A percentile compares a stretch with the other conserved stretches of the same genome.
These are phyloP conservation scores for Tothia fuscella DNA, from an alignment of 2,329 filamentous ascomycete species.

Conservation along the genomic window DNA sequence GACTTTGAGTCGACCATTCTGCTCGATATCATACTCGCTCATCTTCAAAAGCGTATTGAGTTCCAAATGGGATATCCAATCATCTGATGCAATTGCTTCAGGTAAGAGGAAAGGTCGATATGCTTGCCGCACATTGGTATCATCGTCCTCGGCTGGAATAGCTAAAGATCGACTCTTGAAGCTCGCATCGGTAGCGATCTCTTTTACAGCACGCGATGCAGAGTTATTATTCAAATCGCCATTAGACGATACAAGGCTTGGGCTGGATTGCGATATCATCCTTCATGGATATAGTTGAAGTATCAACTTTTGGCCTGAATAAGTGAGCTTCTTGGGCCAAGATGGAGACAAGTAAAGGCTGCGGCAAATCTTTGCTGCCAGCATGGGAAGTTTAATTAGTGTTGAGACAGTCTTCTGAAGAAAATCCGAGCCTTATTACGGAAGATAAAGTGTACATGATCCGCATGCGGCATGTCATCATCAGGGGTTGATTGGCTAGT, in stretches of 20 bases:
- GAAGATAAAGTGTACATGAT: too few species aligned
- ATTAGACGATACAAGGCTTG: constrained; percentile 4
- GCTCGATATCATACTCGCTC: constrained; percentile 35
- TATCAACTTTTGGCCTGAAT: too few species aligned
- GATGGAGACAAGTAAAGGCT: too few species aligned
- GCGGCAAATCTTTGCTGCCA: too few species aligned
- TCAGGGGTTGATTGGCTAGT: too few species aligned
- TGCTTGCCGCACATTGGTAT: constrained; percentile 30
- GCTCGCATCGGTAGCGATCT: constrained; percentile 12
- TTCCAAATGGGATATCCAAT: constrained; percentile 48
- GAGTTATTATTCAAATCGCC: constrained; percentile 18
- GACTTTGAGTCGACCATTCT: constrained; percentile 37
- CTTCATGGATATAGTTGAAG: too few species aligned
- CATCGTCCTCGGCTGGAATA: constrained; percentile 36
- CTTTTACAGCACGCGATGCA: constrained; percentile 13
- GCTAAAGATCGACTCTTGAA: constrained; percentile 26
- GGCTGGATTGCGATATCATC: too few species aligned
- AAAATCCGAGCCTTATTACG: too few species aligned
- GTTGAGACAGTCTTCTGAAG: too few species aligned
- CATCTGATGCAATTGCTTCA: constrained; percentile 24
- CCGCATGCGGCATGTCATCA: too few species aligned
- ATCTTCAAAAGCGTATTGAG: constrained; percentile 41
- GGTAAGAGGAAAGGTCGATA: constrained; percentile 48
- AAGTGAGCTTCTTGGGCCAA: too few species aligned
- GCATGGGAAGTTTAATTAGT: too few species aligned